phyloP scores from a whole-genome alignment of 2,329 filamentous ascomycete species.

The Septoria petroselini region DNA sequence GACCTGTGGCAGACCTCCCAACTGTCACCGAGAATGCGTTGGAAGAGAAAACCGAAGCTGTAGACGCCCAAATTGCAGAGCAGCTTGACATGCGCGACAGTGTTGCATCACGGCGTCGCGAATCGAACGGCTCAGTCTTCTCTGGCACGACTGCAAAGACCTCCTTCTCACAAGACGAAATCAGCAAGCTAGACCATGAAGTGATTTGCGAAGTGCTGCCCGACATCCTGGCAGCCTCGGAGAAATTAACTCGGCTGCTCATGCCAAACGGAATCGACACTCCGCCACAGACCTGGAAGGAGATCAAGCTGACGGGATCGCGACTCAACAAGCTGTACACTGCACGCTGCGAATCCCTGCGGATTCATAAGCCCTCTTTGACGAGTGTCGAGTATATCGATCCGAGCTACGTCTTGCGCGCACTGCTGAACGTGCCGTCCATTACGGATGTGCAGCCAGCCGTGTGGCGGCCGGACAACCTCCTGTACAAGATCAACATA shows the following conservation, averaged over 20 bases:
- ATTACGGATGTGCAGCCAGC: conserved; percentile 30
- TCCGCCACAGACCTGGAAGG: conserved; percentile 29
- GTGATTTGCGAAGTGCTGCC: conserved; percentile 43
- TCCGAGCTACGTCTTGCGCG: conserved; percentile 40
- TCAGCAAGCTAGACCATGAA: conserved; percentile 43
- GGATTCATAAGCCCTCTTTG: conserved; percentile 39
- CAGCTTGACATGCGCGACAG: conserved; percentile 26
- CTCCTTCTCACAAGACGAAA: conserved; percentile 46
- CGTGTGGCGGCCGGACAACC: conserved; percentile 40
- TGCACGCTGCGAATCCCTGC: conserved; percentile 37
- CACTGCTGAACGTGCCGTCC: conserved; percentile 38
- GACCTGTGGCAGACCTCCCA: conserved; percentile 8
- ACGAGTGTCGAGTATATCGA: conserved; percentile 44
- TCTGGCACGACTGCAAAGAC: conserved; percentile 50
- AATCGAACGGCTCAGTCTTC: conserved; percentile 39
- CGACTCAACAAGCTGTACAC: conserved; percentile 41
- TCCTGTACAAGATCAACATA: conserved; percentile 48
- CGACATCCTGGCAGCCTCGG: conserved; percentile 36
- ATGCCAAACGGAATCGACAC: conserved; percentile 30
- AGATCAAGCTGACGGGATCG: conserved; percentile 39
- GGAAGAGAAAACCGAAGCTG: conserved; percentile 13
- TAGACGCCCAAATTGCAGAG: conserved; percentile 19
- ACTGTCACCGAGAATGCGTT: conserved; percentile 15
- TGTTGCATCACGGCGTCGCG: conserved; percentile 14
- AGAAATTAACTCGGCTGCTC: conserved; percentile 32